Percentiles rank a stretch among this genome's conserved stretches.
Evolutionary conservation across 805 yeast species (phyloP).

Genomic region (Komagataella pseudopastoris): DNA sequence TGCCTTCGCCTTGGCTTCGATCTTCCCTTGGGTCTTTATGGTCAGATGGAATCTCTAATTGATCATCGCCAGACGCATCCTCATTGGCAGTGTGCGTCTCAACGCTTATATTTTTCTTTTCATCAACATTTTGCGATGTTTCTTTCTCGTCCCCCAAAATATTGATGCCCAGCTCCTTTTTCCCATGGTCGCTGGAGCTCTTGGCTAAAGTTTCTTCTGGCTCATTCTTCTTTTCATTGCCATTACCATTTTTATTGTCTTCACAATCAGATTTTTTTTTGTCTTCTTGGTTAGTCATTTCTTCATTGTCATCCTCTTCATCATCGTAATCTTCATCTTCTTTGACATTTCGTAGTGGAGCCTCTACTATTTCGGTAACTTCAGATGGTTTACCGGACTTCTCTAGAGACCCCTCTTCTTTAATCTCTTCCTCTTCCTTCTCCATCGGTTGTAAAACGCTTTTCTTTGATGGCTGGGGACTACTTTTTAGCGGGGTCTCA

Average conservation of each 20-base stretch:
- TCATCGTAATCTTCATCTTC: constrained; percentile 25
- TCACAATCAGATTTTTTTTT: background rate
- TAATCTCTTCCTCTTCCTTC: constrained; percentile 10
- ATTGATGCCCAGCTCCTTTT: background rate
- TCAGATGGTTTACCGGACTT: background rate
- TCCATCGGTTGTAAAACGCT: constrained; percentile 18
- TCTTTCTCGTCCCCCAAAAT: background rate
- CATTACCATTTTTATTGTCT: background rate
- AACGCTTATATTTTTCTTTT: background rate
- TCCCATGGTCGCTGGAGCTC: background rate
- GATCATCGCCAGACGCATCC: background rate
- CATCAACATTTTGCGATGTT: background rate
- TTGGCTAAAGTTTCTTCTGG: background rate
- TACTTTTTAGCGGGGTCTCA: background rate
- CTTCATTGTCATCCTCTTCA: constrained; percentile 8
- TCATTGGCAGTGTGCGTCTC: background rate
- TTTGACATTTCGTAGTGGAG: constrained; percentile 19
- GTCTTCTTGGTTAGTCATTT: constrained; percentile 1
- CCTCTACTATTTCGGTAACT: constrained; percentile 7
- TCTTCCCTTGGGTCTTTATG: background rate
- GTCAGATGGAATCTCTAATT: background rate
- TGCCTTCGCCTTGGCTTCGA: background rate
- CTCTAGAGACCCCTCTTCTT: background rate
- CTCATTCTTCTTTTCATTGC: background rate
- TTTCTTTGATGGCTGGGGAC: constrained; percentile 2